Evolutionary conservation across 176 grass and related monocot genomes (phyloP).

Genomic region (Hsuehochloa calcarea): DNA sequence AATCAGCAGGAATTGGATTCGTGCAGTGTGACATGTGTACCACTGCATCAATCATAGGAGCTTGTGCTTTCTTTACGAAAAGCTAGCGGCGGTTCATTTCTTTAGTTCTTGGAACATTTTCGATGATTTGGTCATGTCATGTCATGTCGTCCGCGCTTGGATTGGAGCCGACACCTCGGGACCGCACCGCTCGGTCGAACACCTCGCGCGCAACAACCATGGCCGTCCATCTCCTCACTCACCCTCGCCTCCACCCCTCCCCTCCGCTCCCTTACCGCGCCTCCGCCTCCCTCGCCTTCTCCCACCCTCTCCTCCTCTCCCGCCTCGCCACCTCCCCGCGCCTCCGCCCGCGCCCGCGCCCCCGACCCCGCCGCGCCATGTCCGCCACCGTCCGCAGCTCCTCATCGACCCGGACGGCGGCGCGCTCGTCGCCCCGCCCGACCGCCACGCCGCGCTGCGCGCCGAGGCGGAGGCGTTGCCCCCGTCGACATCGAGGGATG

Average conservation of each 20-base stretch:
- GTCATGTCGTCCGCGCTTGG: no score
- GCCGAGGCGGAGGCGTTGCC: conserved; percentile 51
- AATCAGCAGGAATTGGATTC: no score
- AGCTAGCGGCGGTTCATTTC: no score
- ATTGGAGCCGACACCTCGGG: no score
- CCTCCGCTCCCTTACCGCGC: background rate
- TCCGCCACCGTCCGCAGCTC: conserved; percentile 47
- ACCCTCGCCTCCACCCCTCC: conserved; percentile 29
- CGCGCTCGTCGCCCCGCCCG: conserved; percentile 36
- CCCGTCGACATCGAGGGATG: conserved; percentile 83
- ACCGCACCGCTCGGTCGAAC: background rate
- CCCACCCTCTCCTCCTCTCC: background rate
- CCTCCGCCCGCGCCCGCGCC: background rate
- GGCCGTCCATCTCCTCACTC: conserved; percentile 42
- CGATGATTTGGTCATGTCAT: no score
- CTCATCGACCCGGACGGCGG: conserved; percentile 97
- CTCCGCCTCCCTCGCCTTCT: background rate
- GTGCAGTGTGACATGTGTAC: no score
- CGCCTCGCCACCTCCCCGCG: background rate
- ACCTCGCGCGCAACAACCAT: conserved; percentile 27
- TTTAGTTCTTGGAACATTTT: no score
- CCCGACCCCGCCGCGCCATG: conserved; percentile 36
- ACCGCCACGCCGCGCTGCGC: conserved; percentile 30
- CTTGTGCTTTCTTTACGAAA: no score
- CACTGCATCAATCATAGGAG: no score